Percentiles rank a stretch among this genome's conserved stretches.
Evolutionary conservation across 2,329 filamentous ascomycete species (phyloP).

Genomic region (Lachnellula subtilissima): DNA sequence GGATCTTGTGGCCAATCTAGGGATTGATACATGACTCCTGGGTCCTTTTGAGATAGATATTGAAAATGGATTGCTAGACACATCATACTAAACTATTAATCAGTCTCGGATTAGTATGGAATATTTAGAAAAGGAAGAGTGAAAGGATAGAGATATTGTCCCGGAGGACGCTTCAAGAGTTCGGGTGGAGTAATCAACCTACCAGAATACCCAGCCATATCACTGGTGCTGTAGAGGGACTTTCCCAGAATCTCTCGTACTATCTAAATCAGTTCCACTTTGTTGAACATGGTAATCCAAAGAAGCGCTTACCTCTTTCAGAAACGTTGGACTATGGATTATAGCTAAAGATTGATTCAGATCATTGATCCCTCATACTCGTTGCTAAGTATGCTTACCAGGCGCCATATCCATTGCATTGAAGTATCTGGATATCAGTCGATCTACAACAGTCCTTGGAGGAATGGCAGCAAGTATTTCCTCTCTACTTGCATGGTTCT

Average conservation of each 20-base stretch:
- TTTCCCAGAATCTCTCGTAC: constrained; percentile 25
- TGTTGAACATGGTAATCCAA: constrained; percentile 4
- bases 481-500: constrained; percentile 31
- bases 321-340: constrained; percentile 47
- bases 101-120: neutral
- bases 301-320: constrained; percentile 33
- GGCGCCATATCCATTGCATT: constrained; percentile 46
- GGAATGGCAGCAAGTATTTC: constrained; percentile 46
- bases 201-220: constrained; percentile 47
- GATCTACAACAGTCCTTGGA: constrained; percentile 41
- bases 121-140: neutral
- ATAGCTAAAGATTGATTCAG: constrained; percentile 35
- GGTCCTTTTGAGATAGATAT: neutral
- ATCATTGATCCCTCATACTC: neutral
- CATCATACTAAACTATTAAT: constrained; percentile 24
- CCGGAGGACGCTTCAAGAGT: neutral
- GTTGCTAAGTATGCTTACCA: constrained; percentile 32
- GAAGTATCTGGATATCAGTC: constrained; percentile 49
- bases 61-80: constrained; percentile 32
- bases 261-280: constrained; percentile 1
- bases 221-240: constrained; percentile 28
- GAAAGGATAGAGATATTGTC: neutral
- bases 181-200: neutral
- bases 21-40: neutral
- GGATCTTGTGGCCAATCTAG: neutral